Base-by-base conservation (phyloP, 2,329 filamentous ascomycete genomes). In the Aspergillus sojae region DNA sequence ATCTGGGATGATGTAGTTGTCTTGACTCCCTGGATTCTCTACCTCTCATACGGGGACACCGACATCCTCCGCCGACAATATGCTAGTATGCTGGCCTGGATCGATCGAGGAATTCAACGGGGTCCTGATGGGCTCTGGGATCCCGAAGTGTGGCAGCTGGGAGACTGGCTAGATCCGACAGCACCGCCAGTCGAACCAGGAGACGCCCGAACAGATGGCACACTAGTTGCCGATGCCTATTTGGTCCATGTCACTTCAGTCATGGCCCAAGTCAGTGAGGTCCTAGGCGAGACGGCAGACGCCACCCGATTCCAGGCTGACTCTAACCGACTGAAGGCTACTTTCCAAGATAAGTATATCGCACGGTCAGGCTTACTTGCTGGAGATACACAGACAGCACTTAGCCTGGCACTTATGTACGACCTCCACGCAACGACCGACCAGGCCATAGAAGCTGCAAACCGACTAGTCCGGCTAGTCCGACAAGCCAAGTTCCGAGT, bases 91-190 rank as follows among this genome's bases (percentile, higher is more conserved):
- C 71, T 70, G 19, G 70, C 73, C 3, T 80, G 75, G 73, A 61
- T 81, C 10, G 77, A 80, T 46, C 64, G 68, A 6, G 77, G 75
- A 1, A 70, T 78, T 6, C 67, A 63, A 2, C 74, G 76, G 4
- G 74, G 74, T 43, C 53, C 66, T 23, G 69, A 75, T 48, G 72
- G 75, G 0, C 71, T 80, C 1, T 81, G 78, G 78, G 67, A 77
- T 58, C 65, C 68, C 4, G 65, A 68, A 0, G 66, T 71, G 7
- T 78, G 72, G 65, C 77, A 81, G 62, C 72, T 78, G 4, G 78
- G 73, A 6, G 79, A 81, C 69, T 81, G 79, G 79, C 70, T 81
- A 0, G 79, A 81, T 64, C 79, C 79, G 1, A 68, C 68, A 3
- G 76, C 79, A 4, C 78, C 78, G 3, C 67, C 74, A 4, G 71